phyloP scores from a whole-genome alignment of 2,329 filamentous ascomycete genomes.

The Epichloe typhina region DNA sequence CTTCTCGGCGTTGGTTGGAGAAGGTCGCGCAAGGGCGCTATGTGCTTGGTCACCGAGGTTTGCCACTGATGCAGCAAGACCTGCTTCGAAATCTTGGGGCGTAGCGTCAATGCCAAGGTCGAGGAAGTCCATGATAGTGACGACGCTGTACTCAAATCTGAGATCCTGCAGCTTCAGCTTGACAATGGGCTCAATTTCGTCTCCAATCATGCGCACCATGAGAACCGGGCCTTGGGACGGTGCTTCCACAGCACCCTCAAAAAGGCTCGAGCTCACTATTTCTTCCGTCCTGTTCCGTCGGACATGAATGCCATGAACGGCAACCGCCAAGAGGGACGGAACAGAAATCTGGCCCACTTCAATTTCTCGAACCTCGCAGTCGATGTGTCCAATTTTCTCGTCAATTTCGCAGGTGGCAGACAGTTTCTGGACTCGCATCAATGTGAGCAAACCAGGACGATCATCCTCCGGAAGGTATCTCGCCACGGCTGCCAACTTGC shows the following conservation, averaged over 20 bases:
- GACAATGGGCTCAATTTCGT: conserved; percentile 84
- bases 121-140: conserved; percentile 68
- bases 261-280: conserved; percentile 44
- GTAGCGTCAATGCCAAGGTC: conserved; percentile 54
- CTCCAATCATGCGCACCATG: conserved; percentile 81
- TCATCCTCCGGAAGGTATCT: conserved; percentile 97
- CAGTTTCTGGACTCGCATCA: conserved; percentile 53
- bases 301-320: conserved; percentile 49
- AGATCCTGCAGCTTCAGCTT: conserved; percentile 80
- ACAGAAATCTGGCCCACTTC: conserved; percentile 74
- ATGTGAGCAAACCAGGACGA: conserved; percentile 70
- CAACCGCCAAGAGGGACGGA: conserved; percentile 70
- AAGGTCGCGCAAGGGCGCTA: conserved; percentile 25
- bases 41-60: conserved; percentile 57
- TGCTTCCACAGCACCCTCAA: conserved; percentile 14
- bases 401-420: conserved; percentile 51
- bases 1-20: conserved; percentile 9
- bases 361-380: conserved; percentile 44
- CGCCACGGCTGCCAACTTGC: conserved; percentile 71
- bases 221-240: conserved; percentile 38
- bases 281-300: conserved; percentile 56
- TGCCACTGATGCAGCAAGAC: conserved; percentile 67
- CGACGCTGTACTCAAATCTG: conserved; percentile 77
- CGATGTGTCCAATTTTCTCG: conserved; percentile 52
- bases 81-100: conserved; percentile 59